Evolutionary conservation across 345 rosid species (phyloP), one percentile per base, ranked within the genome.

Genomic region (Acer saccharum): DNA sequence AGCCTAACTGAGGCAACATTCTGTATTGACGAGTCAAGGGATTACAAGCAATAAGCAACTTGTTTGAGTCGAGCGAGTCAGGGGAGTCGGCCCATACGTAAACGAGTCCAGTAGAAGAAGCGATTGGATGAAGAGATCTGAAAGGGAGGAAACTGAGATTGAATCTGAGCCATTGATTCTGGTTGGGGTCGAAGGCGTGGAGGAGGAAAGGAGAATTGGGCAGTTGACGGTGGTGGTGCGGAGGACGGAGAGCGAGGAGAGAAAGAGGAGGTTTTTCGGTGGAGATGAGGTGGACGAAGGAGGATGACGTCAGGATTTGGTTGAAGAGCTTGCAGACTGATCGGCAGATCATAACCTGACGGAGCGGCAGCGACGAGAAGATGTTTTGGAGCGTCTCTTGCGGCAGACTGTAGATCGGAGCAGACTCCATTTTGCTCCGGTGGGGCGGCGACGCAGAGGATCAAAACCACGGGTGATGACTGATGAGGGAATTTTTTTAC

Each of bases 1-100:
- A 93, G 21, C 98, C 98, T 7, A 95, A 87, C 76, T 87, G 94
- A 39, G 98, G 98, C 65, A 95, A 81, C 5, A 89, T 91, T 65
- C 76, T 86, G 78, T 81, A 93, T 75, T 87, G 90, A 5, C 92
- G 89, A 76, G 96, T 91, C 85, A 92, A 69, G 0, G 97, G 97
- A 71, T 91, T 95, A 72, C 97, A 93, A 21, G 86, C 94, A 16
- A 90, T 83, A 35, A 95, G 94, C 1, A 93, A 91, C 80, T 91
- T 91, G 75, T 73, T 81, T 1, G 95, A 81, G 48, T 89, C 90
- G 29, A 84, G 11, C 17, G 88, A 82, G 77, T 73, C 79, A 8
- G 85, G 55, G 3, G 92, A 86, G 66, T 85, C 89, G 32, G 87
- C 90, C 98, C 96, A 94, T 4, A 92, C 89, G 50, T 92, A 92